Evolutionary conservation across 1,139 yeast species (phyloP), one percentile per base, ranked within the genome.

Genomic region (Candida tunisiensis): DNA sequence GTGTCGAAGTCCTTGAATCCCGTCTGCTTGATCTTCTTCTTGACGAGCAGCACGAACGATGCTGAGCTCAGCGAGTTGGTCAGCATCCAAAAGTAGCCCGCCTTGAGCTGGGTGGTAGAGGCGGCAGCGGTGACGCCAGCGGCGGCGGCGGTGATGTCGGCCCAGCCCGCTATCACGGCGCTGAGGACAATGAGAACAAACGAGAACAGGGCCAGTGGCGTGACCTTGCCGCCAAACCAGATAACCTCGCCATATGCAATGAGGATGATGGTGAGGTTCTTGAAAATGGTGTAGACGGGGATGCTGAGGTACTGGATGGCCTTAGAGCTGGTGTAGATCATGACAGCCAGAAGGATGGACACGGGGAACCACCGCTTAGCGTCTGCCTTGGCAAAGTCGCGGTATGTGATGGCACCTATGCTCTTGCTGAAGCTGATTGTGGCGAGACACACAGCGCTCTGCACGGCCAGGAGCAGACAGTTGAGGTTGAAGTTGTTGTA

Each of bases 1-100:
- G 98, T 88, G 60, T 88, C 98, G 46, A 85, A 79, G 60, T 91
- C 98, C 61, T 80, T 80, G 64, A 91, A 88, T 65, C 83, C 83
- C 45, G 94, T 80, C 55, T 80, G 68, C 74, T 85, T 85, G 47
- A 91, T 88, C 65, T 95, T 77, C 69, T 83, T 88, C 66, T 95
- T 78, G 93, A 88, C 75, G 60, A 77, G 68, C 44, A 88, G 65
- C 28, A 88, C 96, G 49, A 85, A 88, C 5, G 93, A 67, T 28
- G 98, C 96, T 31, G 93, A 77, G 15, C 94, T 71, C 49, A 88
- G 63, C 62, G 98, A 88, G 69, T 88, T 91, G 48, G 74, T 51
- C 41, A 80, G 66, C 96, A 88, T 88, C 98, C 98, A 88, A 53
- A 83, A 58, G 66, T 88, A 91, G 34, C 98, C 98, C 38, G 74